Percentiles rank a stretch among this genome's conserved stretches.
phyloP scores from a whole-genome alignment of 1,284 basidiomycete species.

The Singerocomus rubriflavus region DNA sequence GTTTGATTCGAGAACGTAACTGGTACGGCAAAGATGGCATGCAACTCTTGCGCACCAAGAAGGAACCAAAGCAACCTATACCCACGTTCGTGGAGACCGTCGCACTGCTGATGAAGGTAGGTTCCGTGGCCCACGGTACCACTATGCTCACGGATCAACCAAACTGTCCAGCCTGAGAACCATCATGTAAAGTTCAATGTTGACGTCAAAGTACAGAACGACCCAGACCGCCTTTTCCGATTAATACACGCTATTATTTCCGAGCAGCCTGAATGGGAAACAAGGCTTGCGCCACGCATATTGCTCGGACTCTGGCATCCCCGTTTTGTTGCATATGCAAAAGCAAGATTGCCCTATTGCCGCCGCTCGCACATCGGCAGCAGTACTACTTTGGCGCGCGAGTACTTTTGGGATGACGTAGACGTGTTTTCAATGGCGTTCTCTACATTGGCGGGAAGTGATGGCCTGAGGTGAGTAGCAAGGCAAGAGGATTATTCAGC shows the following conservation, averaged over 20 bases:
- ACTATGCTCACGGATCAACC: slow-evolving; percentile 5
- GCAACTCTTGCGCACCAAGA: slow-evolving; percentile 78
- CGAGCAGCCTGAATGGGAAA: slow-evolving; percentile 74
- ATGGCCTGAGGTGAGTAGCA: slow-evolving; percentile 60
- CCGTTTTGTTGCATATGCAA: slow-evolving; percentile 79
- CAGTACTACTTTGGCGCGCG: slow-evolving; percentile 64
- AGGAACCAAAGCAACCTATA: slow-evolving; percentile 82
- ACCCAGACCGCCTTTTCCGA: slow-evolving; percentile 82
- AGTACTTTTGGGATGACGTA: slow-evolving; percentile 91
- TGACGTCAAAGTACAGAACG: slow-evolving; percentile 93
- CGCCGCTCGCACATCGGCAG: slow-evolving; percentile 84
- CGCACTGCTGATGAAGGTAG: slow-evolving; percentile 74
- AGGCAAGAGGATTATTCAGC: background rate
- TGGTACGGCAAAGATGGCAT: slow-evolving; percentile 77
- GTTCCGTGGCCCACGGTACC: slow-evolving; percentile 21
- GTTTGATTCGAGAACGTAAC: slow-evolving; percentile 63
- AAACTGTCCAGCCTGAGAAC: slow-evolving; percentile 67
- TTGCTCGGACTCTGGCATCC: slow-evolving; percentile 93
- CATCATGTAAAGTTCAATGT: slow-evolving; percentile 85
- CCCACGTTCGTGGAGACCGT: slow-evolving; percentile 86
- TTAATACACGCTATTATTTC: slow-evolving; percentile 81
- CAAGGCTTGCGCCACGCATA: slow-evolving; percentile 83
- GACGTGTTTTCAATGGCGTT: slow-evolving; percentile 90
- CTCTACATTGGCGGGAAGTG: slow-evolving; percentile 65
- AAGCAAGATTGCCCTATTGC: slow-evolving; percentile 76